These are phyloP conservation scores for Stachybotrys chlorohalonatus DNA, from an alignment of 2,329 filamentous ascomycete species.

Conservation along the genomic window DNA sequence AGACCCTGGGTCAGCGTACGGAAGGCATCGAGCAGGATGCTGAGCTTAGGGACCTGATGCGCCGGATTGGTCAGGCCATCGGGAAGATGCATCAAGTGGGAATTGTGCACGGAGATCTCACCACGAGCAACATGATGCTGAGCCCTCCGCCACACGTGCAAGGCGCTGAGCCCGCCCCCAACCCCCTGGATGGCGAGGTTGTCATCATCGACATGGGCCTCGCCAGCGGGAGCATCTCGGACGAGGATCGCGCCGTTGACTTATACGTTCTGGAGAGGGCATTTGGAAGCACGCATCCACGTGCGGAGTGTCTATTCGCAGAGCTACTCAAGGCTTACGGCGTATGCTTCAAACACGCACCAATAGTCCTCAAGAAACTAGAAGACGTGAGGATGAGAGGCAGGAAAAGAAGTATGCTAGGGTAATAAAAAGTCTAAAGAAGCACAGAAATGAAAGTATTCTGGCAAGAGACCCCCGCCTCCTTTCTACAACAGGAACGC, in stretches of 20 bases:
- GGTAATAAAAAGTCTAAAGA: slow-evolving; percentile 33
- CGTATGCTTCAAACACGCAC: slow-evolving; percentile 65
- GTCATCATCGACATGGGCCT: slow-evolving; percentile 93
- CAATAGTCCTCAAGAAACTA: slow-evolving; percentile 66
- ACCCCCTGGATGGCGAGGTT: slow-evolving; percentile 57
- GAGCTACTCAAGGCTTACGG: slow-evolving; percentile 69
- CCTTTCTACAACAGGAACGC: not conserved
- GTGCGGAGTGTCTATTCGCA: slow-evolving; percentile 66
- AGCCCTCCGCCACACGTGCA: slow-evolving; percentile 18
- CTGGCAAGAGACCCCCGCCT: slow-evolving; percentile 14
- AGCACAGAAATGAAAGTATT: slow-evolving; percentile 9
- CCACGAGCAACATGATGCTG: slow-evolving; percentile 95
- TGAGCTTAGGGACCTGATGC: slow-evolving; percentile 54
- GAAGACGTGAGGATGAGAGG: slow-evolving; percentile 92
- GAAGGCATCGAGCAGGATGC: slow-evolving; percentile 31
- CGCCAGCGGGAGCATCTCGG: slow-evolving; percentile 68
- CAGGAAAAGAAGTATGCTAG: slow-evolving; percentile 94
- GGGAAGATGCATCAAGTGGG: slow-evolving; percentile 74
- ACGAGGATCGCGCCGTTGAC: slow-evolving; percentile 93
- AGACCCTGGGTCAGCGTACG: slow-evolving; percentile 48
- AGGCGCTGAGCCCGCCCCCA: slow-evolving; percentile 10
- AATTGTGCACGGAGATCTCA: slow-evolving; percentile 89
- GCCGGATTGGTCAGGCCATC: slow-evolving; percentile 60
- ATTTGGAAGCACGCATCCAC: slow-evolving; percentile 89
- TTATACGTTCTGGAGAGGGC: slow-evolving; percentile 91